phyloP scores from a whole-genome alignment of 768 basidiomycete genomes.

The Galerina sulciceps region DNA sequence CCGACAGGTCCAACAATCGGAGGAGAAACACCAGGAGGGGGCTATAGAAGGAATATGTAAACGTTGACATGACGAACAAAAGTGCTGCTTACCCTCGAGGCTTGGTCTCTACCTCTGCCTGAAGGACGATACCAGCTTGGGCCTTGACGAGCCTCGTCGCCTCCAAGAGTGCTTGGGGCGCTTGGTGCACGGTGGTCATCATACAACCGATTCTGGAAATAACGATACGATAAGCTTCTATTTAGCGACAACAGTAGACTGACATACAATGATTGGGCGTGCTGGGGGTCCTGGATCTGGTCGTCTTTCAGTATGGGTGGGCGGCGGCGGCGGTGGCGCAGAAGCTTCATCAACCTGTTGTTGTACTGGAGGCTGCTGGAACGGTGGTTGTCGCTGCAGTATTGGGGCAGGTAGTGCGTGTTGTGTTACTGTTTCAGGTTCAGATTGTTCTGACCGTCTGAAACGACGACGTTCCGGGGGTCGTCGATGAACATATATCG shows the following conservation, averaged over 20 bases:
- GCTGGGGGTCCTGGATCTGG: constrained; percentile 12
- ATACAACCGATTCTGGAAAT: not conserved
- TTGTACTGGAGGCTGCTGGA: not conserved
- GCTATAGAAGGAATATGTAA: not conserved
- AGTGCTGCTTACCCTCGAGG: not conserved
- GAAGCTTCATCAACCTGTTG: not conserved
- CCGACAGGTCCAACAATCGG: not conserved
- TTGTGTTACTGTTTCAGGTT: constrained; percentile 1
- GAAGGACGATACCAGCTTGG: constrained; percentile 33
- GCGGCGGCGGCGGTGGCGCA: not conserved
- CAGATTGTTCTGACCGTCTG: not conserved
- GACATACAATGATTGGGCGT: constrained; percentile 30
- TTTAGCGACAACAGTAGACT: not conserved
- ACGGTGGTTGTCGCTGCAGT: not conserved
- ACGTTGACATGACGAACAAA: not conserved
- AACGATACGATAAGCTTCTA: not conserved
- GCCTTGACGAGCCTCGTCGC: not conserved
- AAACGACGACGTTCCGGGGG: not conserved
- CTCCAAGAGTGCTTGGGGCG: constrained; percentile 30
- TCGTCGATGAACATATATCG: constrained; percentile 1
- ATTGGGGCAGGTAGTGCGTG: not conserved
- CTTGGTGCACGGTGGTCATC: constrained; percentile 23
- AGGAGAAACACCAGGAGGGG: not conserved
- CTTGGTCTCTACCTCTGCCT: constrained; percentile 17
- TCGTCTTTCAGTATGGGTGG: constrained; percentile 7